Base-by-base conservation (phyloP, 2,329 filamentous ascomycete species). In the Cladosporium sp. region DNA sequence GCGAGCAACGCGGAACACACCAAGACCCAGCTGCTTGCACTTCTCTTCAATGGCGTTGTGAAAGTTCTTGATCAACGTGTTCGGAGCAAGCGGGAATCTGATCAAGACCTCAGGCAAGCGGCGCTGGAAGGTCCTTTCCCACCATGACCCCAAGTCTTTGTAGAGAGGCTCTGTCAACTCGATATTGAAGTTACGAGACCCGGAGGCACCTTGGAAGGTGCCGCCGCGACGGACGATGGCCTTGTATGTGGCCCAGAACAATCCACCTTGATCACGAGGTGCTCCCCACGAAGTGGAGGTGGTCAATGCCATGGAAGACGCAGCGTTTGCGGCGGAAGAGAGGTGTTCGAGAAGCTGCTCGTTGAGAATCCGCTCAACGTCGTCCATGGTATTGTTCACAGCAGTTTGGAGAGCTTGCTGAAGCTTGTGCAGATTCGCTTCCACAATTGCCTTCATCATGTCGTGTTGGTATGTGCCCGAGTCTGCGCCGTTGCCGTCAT, bases 221-320 rank as follows among this genome's bases (percentile, higher is more conserved):
- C 80, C 83, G 55, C 77, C 63, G 44, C 82, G 75, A 39, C 79
- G 73, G 51, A 79, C 79, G 2, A 80, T 75, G 9, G 83, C 84
- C 66, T 79, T 82, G 62, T 85, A 86, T 0, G 83, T 84, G 2
- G 70, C 24, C 71, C 73, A 85, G 34, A 66, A 62, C 12, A 82
- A 67, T 1, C 81, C 82, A 10, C 81, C 81, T 32, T 70, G 65
- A 13, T 60, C 36, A 28, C 68, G 73, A 58, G 75, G 63, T 6
- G 62, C 65, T n/a, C 74, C 72, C 75, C 76, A 77, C 15, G 60
- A 59, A 10, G 58, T 48, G 6, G 70, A 66, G 8, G 70, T 77
- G 0, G 62, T 45, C 2, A 68, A 54, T 3, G 75, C 75, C 20
- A 69, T 68, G 7, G 70, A 61, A 1, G 74, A 66, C 1, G 79